A percentile compares a stretch with the other conserved stretches of the same genome.
phyloP scores from a whole-genome alignment of 805 yeast genomes.

The Danielia reshetovae region DNA sequence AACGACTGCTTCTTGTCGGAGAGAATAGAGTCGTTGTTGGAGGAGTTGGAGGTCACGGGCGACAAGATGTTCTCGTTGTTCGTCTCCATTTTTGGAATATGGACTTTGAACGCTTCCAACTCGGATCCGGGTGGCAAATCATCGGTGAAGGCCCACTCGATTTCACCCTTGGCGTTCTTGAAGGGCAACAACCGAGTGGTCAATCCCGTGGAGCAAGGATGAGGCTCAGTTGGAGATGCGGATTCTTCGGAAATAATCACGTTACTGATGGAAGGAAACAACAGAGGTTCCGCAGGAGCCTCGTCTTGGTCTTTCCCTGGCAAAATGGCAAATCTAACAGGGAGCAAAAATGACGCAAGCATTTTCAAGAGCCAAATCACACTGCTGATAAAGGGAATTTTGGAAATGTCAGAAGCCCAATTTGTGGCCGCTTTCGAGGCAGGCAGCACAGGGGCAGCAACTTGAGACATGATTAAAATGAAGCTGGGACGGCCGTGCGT shows the following conservation, averaged over 20 bases:
- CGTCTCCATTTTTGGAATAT: conserved; percentile 3
- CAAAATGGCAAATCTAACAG: neutral
- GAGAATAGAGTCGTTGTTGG: conserved; percentile 30
- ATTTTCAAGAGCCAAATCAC: neutral
- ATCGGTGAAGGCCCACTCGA: conserved; percentile 55
- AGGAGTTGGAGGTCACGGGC: conserved; percentile 38
- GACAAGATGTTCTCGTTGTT: conserved; percentile 18
- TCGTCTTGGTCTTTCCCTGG: neutral
- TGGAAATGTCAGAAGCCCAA: neutral
- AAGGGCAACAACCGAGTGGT: conserved; percentile 49
- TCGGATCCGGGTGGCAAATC: conserved; percentile 26
- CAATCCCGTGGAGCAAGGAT: conserved; percentile 48
- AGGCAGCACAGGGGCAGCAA: neutral
- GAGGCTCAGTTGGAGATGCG: conserved; percentile 10
- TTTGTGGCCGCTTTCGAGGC: neutral
- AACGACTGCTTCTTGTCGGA: conserved; percentile 14
- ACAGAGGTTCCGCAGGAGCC: conserved; percentile 1
- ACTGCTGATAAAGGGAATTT: neutral
- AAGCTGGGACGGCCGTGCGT: too few relatives aligned
- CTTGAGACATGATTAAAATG: too few relatives aligned
- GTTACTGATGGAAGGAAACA: conserved; percentile 13
- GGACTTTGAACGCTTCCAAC: conserved; percentile 24
- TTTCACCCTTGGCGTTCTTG: conserved; percentile 50
- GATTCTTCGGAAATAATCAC: neutral
- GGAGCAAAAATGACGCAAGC: neutral